Conservation (phyloP, 2,329 filamentous ascomycete species). For the Juglanconis juglandina region DNA sequence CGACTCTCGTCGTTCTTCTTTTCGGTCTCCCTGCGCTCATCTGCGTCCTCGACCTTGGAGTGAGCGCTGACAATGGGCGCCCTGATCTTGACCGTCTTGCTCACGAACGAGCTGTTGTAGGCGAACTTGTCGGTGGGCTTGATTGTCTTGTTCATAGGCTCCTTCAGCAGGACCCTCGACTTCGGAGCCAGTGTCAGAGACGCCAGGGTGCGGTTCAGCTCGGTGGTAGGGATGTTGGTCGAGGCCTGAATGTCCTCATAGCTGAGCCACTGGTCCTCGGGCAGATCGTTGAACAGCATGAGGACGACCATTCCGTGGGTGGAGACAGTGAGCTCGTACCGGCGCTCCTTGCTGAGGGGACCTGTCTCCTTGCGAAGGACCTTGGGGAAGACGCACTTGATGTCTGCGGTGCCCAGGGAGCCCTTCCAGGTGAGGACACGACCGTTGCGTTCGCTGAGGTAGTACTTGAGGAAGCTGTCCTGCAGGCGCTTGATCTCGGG, state of each 20-base stretch:
- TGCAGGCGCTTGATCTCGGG: slow-evolving; percentile 70
- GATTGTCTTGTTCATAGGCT: slow-evolving; percentile 73
- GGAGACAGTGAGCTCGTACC: slow-evolving; percentile 87
- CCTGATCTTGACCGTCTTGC: slow-evolving; percentile 83
- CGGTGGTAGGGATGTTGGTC: slow-evolving; percentile 72
- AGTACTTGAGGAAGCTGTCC: slow-evolving; percentile 84
- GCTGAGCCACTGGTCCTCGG: slow-evolving; percentile 45
- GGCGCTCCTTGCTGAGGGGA: slow-evolving; percentile 58
- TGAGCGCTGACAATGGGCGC: slow-evolving; percentile 77
- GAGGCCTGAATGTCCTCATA: slow-evolving; percentile 78
- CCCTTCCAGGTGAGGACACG: slow-evolving; percentile 81
- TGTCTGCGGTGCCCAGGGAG: slow-evolving; percentile 73
- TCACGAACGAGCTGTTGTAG: slow-evolving; percentile 79
- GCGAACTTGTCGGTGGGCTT: slow-evolving; percentile 74
- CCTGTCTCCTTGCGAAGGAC: slow-evolving; percentile 67
- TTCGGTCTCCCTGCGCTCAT: slow-evolving; percentile 68
- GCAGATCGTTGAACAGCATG: slow-evolving; percentile 80
- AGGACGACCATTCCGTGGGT: slow-evolving; percentile 91
- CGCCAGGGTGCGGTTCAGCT: slow-evolving; percentile 74
- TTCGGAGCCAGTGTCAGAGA: slow-evolving; percentile 81
- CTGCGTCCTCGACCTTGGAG: slow-evolving; percentile 78
- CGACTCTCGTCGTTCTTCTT: slow-evolving; percentile 72
- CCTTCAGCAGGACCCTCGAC: slow-evolving; percentile 75
- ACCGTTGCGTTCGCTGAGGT: slow-evolving; percentile 81
- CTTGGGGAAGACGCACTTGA: slow-evolving; percentile 74